Base-by-base conservation (phyloP, 2,329 filamentous ascomycete genomes). In the Herpotrichia juniperi region DNA sequence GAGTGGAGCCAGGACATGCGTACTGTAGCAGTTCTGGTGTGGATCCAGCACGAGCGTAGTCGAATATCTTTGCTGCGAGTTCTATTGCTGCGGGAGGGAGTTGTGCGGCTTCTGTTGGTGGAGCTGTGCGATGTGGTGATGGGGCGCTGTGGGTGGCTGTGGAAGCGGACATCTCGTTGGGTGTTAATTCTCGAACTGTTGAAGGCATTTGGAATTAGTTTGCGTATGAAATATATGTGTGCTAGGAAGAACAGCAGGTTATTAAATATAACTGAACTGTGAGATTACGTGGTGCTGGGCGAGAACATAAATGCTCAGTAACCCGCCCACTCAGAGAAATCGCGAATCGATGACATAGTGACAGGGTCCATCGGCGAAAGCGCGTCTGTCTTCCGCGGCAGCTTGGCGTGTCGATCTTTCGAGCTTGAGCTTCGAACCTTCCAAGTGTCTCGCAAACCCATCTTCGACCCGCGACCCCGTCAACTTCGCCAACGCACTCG, bases 51-150 rank as follows among this genome's bases (percentile, higher is more conserved):
- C 88, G 81, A 1, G 88, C 87, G 24, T 85, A 81, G 59, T 89
- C 81, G 74, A 88, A 91, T 75, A 90, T 82, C 57, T 82, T 83
- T 9, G 79, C 76, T 2, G 87, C 87, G 26, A 91, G 81, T 4
- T 83, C 85, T 44, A 91, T 78, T 32, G 84, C 86, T 66, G 85
- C 87, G 0, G 86, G 84, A 0, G 87, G 84, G 5, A 89, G 76
- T 17, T 68, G 45, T 19, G 60, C 56, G 21, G 64, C 44, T 5
- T 57, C 50, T 28, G 11, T n/a, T 79, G 3, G 82, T 84, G 42
- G n/a, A 89, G 77, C 37, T 24, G 25, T 83, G 0, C 84, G 82
- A 0, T 85, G 82, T 4, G 87, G 70, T 34, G 64, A 35, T 42
- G 48, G 35, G 40, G 48, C 26, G 26, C 26, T 28, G 12, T 28